Base-by-base conservation (phyloP, 225 moss, liverwort and hornwort genomes). In the Pseudoscleropodium purum region DNA sequence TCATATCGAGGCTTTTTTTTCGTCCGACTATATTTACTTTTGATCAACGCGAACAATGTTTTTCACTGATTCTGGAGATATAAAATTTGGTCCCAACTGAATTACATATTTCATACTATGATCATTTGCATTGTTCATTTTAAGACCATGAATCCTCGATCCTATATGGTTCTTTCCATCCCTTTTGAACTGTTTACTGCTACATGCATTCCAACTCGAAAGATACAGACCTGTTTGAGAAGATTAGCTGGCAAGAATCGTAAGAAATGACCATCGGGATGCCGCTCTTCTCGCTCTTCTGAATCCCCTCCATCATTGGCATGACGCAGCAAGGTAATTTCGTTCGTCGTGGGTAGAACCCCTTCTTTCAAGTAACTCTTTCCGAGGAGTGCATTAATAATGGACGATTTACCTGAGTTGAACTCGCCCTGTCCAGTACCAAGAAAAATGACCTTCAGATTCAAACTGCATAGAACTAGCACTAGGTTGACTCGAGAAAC, bases 321-420 rank as follows among this genome's bases (percentile, higher is more conserved):
- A 89, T 99, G 96, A 84, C 99, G 96, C 83, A 99, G 88, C 64
- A 99, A 83, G 60, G 96, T 99, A 63, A 99, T 97, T 91, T 99
- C 97, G 79, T 99, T 99, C 26, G 99, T 99, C 39, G 99, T 99
- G 70, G 99, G 99, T 77, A 97, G 92, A 74, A 99, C 97, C 8
- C 97, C 97, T 89, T 97, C 99, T 88, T 93, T 99, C 87, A 99
- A 90, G 82, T 94, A 99, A 64, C 93, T 92, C 86, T 94, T 94
- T 30, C 99, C 99, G 57, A 99, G 93, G 41, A 99, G 97, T 68
- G 99, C 97, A 91, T 99, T 99, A 60, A 99, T 97, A 36, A 99
- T 90, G 47, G 99, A 96, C 31, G 99, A 97, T 90, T 97, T 99
- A 61, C 99, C 99, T 69, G 99, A 97, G 89, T 99, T 99, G 34